Conservation (phyloP, 805 yeast species). For the Suhomyces sp. region DNA sequence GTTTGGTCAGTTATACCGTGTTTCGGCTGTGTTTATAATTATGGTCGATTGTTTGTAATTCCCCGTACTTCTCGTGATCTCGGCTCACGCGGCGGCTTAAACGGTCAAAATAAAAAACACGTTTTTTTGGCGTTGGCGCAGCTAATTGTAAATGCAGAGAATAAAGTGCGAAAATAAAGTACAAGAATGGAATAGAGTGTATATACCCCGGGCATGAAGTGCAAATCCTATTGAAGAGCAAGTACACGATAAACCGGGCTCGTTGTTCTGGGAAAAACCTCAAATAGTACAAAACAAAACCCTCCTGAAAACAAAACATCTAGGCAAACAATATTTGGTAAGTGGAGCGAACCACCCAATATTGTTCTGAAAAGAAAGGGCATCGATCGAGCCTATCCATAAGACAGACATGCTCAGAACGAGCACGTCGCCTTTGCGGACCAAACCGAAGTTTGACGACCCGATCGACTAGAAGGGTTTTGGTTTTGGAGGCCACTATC, state of each 20-base stretch:
- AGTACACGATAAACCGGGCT: conserved; percentile 48
- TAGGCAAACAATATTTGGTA: conserved; percentile 13
- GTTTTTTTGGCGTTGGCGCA: not conserved
- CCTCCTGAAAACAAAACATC: conserved; percentile 27
- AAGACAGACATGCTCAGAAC: conserved; percentile 19
- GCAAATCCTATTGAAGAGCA: conserved; percentile 37
- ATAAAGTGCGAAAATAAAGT: not conserved
- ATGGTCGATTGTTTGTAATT: not conserved
- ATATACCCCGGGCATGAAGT: conserved; percentile 49
- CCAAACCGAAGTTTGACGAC: conserved; percentile 17
- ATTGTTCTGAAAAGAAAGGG: conserved; percentile 7
- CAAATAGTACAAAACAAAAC: conserved; percentile 24
- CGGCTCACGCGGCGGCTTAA: not conserved
- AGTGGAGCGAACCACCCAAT: conserved; percentile 1
- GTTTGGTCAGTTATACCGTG: not conserved
- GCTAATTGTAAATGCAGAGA: not conserved
- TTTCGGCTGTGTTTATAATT: not conserved
- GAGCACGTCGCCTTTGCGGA: conserved; percentile 17
- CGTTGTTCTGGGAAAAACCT: conserved; percentile 36
- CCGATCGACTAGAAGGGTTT: conserved; percentile 23
- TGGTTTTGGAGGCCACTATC: conserved; percentile 30
- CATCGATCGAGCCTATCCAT: conserved; percentile 18
- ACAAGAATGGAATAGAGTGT: not conserved
- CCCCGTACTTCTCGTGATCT: not conserved
- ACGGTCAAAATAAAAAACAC: not conserved